A percentile compares a stretch with the other conserved stretches of the same genome.
Evolutionary conservation across 2,329 filamentous ascomycete genomes (phyloP).

Genomic region (Colletotrichum trifolii): DNA sequence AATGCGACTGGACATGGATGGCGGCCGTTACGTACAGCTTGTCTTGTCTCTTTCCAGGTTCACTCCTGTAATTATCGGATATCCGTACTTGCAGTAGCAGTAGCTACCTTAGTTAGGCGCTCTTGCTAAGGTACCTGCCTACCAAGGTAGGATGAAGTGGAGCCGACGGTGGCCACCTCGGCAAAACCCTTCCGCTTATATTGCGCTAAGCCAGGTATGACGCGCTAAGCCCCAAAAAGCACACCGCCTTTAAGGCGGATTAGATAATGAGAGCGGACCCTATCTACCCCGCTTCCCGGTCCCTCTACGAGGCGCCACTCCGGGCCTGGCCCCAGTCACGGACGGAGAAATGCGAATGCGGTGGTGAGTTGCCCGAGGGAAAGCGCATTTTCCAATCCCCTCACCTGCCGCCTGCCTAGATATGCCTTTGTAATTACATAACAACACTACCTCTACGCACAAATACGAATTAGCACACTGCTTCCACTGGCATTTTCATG

Average conservation of each 20-base stretch:
- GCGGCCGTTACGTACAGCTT: conserved; percentile 27
- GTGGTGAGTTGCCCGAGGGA: conserved; percentile 3
- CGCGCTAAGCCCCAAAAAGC: conserved; percentile 4
- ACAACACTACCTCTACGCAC: too few species aligned
- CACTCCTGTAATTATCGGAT: too few species aligned
- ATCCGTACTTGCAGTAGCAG: too few species aligned
- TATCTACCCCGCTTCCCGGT: conserved; percentile 14
- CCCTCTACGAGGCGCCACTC: too few species aligned
- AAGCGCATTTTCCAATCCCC: background rate
- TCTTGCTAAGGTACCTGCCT: background rate
- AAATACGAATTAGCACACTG: too few species aligned
- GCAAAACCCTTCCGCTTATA: conserved; percentile 25
- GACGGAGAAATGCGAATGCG: too few species aligned
- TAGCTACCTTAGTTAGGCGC: conserved; percentile 3
- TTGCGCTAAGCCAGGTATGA: background rate
- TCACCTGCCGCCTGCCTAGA: too few species aligned
- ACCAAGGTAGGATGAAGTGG: background rate
- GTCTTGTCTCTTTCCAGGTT: background rate
- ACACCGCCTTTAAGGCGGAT: conserved; percentile 17
- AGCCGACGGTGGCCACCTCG: conserved; percentile 8
- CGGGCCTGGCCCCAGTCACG: background rate
- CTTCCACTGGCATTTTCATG: too few species aligned
- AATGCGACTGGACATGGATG: background rate
- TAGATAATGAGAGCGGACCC: conserved; percentile 7
- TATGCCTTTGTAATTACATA: too few species aligned